Conservation (phyloP, 371 early-diverging fungal species). For the Mucor plumbeus region DNA sequence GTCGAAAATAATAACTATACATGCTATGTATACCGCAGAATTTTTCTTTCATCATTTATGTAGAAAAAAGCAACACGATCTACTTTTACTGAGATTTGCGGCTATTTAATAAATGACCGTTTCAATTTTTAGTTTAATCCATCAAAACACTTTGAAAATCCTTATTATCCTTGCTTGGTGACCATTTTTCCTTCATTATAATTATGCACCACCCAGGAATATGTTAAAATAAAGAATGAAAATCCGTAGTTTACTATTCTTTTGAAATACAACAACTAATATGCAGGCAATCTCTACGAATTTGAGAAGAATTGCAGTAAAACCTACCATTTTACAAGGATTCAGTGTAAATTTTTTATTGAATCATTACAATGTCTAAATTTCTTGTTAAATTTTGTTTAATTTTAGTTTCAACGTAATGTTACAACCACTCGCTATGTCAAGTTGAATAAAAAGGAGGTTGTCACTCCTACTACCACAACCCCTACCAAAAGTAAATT, state of each 20-base stretch:
- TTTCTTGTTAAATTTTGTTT: not conserved
- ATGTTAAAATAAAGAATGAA: not conserved
- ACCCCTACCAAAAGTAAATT: constrained; percentile 1
- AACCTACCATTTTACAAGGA: not conserved
- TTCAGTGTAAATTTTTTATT: not conserved
- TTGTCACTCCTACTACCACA: not conserved
- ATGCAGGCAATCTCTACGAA: constrained; percentile 16
- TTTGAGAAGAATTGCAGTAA: constrained; percentile 12
- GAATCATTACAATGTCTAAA: not conserved
- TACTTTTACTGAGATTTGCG: not conserved
- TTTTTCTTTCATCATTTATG: not conserved
- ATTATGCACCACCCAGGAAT: not conserved
- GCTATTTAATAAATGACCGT: not conserved
- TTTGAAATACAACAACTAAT: not conserved
- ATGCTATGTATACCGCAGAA: not conserved
- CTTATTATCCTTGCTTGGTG: not conserved
- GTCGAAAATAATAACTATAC: not conserved
- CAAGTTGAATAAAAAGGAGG: constrained; percentile 9
- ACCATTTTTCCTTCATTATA: not conserved
- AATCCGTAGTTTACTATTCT: not conserved
- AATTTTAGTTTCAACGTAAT: constrained; percentile 13
- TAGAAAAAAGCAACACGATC: not conserved
- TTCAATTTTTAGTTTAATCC: not conserved
- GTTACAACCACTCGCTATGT: constrained; percentile 24
- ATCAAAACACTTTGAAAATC: too few species aligned